A percentile compares a stretch with the other conserved stretches of the same genome.
phyloP scores from a whole-genome alignment of 768 basidiomycete species.

The Lentinula edodes region DNA sequence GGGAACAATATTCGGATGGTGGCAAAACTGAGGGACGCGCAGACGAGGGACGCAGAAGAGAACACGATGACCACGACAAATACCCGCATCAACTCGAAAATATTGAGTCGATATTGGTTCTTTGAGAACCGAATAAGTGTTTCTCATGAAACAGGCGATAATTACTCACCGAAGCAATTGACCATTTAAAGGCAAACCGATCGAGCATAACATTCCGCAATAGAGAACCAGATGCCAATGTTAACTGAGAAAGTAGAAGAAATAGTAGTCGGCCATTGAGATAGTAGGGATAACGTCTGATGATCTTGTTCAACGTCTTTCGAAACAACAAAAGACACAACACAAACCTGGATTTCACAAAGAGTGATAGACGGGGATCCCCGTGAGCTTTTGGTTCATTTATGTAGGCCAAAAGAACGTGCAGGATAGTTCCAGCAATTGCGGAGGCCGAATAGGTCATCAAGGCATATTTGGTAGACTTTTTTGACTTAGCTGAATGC shows the following conservation, averaged over 20 bases:
- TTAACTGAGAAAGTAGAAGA: conserved; percentile 47
- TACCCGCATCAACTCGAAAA: conserved; percentile 18
- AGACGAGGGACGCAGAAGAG: conserved; percentile 28
- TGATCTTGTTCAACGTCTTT: conserved; percentile 1
- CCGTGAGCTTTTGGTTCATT: conserved; percentile 23
- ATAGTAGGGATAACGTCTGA: conserved; percentile 70
- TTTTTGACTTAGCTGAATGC: conserved; percentile 38
- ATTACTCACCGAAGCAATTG: conserved; percentile 10
- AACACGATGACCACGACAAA: conserved; percentile 37
- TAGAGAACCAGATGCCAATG: conserved; percentile 39
- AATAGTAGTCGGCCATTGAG: conserved; percentile 67
- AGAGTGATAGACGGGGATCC: conserved; percentile 44
- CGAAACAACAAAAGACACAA: neutral
- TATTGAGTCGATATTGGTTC: conserved; percentile 5
- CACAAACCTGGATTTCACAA: conserved; percentile 60
- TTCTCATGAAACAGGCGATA: neutral
- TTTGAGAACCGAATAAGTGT: conserved; percentile 5
- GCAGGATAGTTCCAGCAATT: conserved; percentile 33
- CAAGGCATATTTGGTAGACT: conserved; percentile 39
- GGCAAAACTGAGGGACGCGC: conserved; percentile 42
- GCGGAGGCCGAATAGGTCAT: conserved; percentile 44
- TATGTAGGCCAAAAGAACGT: conserved; percentile 32
- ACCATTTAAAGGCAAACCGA: conserved; percentile 48
- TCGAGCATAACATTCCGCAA: conserved; percentile 61
- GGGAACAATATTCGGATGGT: conserved; percentile 46